Percentiles rank a stretch among this genome's conserved stretches.
These are phyloP conservation scores for Stephanodiscus minutulus DNA, from an alignment of 108 stramenopile genomes.

Conservation along the genomic window DNA sequence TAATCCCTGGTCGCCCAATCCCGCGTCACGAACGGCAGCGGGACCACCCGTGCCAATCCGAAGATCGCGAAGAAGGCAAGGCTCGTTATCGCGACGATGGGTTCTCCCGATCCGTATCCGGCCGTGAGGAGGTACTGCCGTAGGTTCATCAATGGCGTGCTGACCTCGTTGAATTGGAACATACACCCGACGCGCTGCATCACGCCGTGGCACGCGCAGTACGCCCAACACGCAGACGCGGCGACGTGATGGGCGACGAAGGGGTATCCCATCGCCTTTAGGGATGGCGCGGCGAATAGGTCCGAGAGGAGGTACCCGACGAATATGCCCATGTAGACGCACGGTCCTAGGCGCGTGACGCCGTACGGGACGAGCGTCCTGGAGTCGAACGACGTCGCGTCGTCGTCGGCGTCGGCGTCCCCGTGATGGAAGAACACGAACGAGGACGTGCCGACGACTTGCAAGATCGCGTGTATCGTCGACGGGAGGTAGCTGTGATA, in stretches of 20 bases:
- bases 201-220: slow-evolving; percentile 21
- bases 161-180: slow-evolving; percentile 38
- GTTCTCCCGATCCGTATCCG: slow-evolving; percentile 17
- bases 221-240: slow-evolving; percentile 31
- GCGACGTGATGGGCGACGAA: slow-evolving; percentile 25
- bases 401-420: not conserved
- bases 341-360: slow-evolving; percentile 21
- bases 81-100: slow-evolving; percentile 1
- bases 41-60: slow-evolving; percentile 19
- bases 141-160: slow-evolving; percentile 28
- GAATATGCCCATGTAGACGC: slow-evolving; percentile 39
- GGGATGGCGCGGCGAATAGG: not conserved
- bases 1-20: slow-evolving; percentile 18
- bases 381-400: slow-evolving; percentile 26
- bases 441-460: slow-evolving; percentile 24
- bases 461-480: slow-evolving; percentile 26
- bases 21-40: slow-evolving; percentile 18
- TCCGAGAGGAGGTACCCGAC: slow-evolving; percentile 44
- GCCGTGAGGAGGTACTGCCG: slow-evolving; percentile 28
- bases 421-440: slow-evolving; percentile 25
- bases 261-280: slow-evolving; percentile 1
- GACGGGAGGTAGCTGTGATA: slow-evolving; percentile 25
- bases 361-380: slow-evolving; percentile 29
- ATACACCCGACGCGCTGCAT: slow-evolving; percentile 21
- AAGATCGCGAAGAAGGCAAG: slow-evolving; percentile 28